Base-by-base conservation (phyloP, 2,329 filamentous ascomycete species). In the Ophiostoma sp. region DNA sequence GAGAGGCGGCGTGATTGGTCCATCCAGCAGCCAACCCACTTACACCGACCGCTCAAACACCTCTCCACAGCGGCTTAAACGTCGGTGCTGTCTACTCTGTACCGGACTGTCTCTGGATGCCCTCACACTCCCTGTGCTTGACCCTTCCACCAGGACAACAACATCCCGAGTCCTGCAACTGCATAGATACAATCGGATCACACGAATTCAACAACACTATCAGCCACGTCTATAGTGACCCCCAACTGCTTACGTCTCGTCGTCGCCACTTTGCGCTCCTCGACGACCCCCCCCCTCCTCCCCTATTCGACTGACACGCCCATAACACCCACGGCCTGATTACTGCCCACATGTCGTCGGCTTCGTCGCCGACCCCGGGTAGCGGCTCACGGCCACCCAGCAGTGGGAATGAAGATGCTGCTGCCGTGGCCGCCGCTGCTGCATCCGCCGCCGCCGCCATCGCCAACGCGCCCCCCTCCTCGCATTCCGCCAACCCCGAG, bases 401-500 rank as follows among this genome's bases (percentile, higher is more conserved):
- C 72, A 70, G 70, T 68, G 62, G 31, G 2, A 48, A 36, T 5
- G 74, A 72, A 57, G 72, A 73, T 68, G 70, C 67, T 1, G 69
- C 68, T 10, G 69, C 67, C 3, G 67, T 68, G 3, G 73, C 66
- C 10, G 65, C 68, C 1, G 69, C 80, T 73, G 77, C 77, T 74
- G 75, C 79, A 73, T 74, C 76, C 67, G 75, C 76, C 70, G 75
- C 76, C 69, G 71, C 74, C 72, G 76, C 75, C 69, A 72, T 75
- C 41, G 62, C 67, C 68, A 57, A 71, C 36, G 67, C 71, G n/a
- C 73, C 73, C 13, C 73, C 75, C 17, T 72, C 80, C 73, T 82
- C 79, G 74, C 80, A 83, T 72, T 80, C 79, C 73, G 76, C 81
- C 70, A 89, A 87, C 77, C 90, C 89, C 68, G 91, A 97, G 83